These are phyloP conservation scores for Populus deltoides DNA, from an alignment of 345 rosid species.

Conservation along the genomic window DNA sequence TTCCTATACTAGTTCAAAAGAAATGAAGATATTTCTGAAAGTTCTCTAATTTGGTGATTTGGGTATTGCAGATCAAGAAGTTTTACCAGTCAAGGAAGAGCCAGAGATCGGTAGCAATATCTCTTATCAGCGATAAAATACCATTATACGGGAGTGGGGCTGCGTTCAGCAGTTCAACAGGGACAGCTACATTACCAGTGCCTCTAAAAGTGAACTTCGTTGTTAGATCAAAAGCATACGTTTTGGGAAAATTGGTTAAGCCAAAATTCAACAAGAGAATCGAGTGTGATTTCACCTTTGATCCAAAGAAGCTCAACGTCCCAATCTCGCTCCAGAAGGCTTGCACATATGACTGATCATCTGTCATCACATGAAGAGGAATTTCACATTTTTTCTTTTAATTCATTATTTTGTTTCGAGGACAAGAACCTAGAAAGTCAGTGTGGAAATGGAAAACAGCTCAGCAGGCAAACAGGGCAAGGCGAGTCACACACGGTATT, in stretches of 20 bases:
- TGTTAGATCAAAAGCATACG: slow-evolving; percentile 73
- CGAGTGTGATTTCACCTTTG: slow-evolving; percentile 55
- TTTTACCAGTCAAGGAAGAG: slow-evolving; percentile 86
- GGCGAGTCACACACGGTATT: neutral
- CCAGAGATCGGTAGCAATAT: slow-evolving; percentile 50
- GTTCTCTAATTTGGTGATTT: slow-evolving; percentile 1
- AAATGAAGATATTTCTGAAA: neutral
- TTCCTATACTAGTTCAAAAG: neutral
- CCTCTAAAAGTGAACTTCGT: slow-evolving; percentile 54
- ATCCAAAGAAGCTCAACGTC: slow-evolving; percentile 60
- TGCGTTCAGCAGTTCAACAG: slow-evolving; percentile 54
- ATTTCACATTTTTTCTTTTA: neutral
- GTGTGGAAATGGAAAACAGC: slow-evolving; percentile 39
- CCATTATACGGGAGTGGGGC: slow-evolving; percentile 90
- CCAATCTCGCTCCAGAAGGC: slow-evolving; percentile 62
- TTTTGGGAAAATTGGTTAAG: slow-evolving; percentile 84
- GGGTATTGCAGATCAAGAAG: slow-evolving; percentile 56
- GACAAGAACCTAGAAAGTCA: neutral
- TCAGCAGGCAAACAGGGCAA: slow-evolving; percentile 41
- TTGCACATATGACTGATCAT: slow-evolving; percentile 54
- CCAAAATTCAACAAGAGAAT: slow-evolving; percentile 71
- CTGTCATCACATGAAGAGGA: neutral
- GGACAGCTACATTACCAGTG: slow-evolving; percentile 54
- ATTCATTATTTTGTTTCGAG: neutral
- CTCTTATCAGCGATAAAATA: slow-evolving; percentile 60